Base-by-base conservation (phyloP, 2,329 filamentous ascomycete genomes). In the Neonectria neomacrospora region DNA sequence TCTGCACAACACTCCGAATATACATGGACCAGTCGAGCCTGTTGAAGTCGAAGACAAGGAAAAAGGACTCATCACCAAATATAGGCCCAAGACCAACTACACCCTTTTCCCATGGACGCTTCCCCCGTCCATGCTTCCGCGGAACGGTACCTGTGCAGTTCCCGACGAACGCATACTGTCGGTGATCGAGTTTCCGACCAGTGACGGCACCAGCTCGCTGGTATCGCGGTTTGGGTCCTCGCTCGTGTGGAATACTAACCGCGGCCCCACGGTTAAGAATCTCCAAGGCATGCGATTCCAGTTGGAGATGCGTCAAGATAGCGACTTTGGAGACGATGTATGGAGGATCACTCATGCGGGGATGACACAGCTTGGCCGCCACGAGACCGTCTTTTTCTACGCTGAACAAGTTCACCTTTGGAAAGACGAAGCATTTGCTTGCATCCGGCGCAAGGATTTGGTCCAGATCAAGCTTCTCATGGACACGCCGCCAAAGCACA, bases 81-180 rank as follows among this genome's bases (percentile, higher is more conserved):
- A 76, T 64, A 76, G 69, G 44, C 90, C 89, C 14, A 87, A 86
- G 7, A 89, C 88, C 1, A 97, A 97, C 72, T 90, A 94, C 76
- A 95, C 91, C 0, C 90, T 92, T 71, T 98, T 94, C 73, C 96
- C 96, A 0, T 98, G 95, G 95, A 98, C 96, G 0, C 81, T 99
- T 0, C 95, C 96, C 0, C 82, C 83, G 1, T 84, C 87, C 26
- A 83, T 97, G 70, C 85, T 97, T 3, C 93, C 94, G 0, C 79
- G 81, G 10, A 88, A 96, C 72, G 95, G 91, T 0, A 90, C 85
- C n/a, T 97, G 93, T 69, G 85, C 90, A 5, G 88, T 86, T 12
- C 90, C 97, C 68, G 84, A 88, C 5, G 83, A 89, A 60, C 90
- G 91, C 18, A 84, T 90, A 10, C 91, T 93, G 3, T 89, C 96